These are phyloP conservation scores for Termitomyces sp. DNA, from an alignment of 768 basidiomycete genomes.

Conservation along the genomic window DNA sequence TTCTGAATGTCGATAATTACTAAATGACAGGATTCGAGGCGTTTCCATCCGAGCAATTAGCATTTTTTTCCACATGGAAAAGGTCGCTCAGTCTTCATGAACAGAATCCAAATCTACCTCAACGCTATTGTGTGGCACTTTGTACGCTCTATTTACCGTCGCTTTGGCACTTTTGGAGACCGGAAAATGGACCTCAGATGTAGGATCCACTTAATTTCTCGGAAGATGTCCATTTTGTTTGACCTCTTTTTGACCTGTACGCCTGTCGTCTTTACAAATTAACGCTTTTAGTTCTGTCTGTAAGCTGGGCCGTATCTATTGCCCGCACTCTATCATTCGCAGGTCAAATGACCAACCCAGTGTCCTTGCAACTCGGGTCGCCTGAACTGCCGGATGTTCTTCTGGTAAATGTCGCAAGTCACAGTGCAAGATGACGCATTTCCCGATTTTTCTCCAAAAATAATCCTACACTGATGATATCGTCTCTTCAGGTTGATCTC, in stretches of 20 bases:
- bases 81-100: not conserved
- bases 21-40: no score
- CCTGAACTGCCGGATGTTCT: constrained; percentile 5
- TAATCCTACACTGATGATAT: constrained; percentile 1
- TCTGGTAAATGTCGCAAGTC: constrained; percentile 12
- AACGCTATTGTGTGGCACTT: not conserved
- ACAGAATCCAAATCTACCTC: not conserved
- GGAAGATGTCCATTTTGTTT: not conserved
- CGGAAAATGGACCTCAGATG: not conserved
- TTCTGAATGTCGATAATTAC: not conserved
- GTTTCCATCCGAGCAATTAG: no score
- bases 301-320: not conserved
- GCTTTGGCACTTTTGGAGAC: not conserved
- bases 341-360: not conserved
- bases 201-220: not conserved
- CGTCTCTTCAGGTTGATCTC: not conserved
- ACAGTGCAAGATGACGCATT: not conserved
- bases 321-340: not conserved
- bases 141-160: not conserved
- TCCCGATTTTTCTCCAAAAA: constrained; percentile 13
- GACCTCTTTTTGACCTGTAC: not conserved
- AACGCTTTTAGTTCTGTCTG: not conserved
- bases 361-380: not conserved
- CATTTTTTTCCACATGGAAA: no score
- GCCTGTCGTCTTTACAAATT: not conserved